Percentiles rank a stretch among this genome's conserved stretches.
These are phyloP conservation scores for Pseudonectria buxi DNA, from an alignment of 2,329 filamentous ascomycete species.

Conservation along the genomic window DNA sequence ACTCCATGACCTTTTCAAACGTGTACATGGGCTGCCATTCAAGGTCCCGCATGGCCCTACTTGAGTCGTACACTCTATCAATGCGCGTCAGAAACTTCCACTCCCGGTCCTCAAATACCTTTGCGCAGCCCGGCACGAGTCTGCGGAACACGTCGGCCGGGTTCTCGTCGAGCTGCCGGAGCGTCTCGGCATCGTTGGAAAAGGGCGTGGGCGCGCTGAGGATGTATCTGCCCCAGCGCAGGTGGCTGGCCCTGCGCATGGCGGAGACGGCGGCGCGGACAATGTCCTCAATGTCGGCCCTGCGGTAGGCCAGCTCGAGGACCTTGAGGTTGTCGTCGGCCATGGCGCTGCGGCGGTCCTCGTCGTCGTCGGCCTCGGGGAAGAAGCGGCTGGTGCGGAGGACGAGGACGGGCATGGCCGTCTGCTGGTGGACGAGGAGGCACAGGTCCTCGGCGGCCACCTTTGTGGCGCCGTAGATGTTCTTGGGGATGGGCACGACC, in stretches of 20 bases:
- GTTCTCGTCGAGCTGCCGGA: slow-evolving; percentile 27
- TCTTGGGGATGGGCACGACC: slow-evolving; percentile 36
- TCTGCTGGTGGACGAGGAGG: slow-evolving; percentile 32
- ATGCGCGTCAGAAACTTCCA: slow-evolving; percentile 34
- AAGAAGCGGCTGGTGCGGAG: slow-evolving; percentile 44
- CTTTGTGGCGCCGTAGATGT: slow-evolving; percentile 44
- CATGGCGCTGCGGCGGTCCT: slow-evolving; percentile 29
- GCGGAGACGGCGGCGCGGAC: slow-evolving; percentile 35
- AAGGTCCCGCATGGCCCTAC: slow-evolving; percentile 33
- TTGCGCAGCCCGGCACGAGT: slow-evolving; percentile 20
- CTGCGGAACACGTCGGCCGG: slow-evolving; percentile 25
- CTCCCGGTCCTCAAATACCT: slow-evolving; percentile 24
- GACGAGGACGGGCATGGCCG: slow-evolving; percentile 33
- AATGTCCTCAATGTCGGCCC: slow-evolving; percentile 38
- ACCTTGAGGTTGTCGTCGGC: slow-evolving; percentile 40
- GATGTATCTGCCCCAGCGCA: slow-evolving; percentile 35
- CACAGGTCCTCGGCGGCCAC: slow-evolving; percentile 42
- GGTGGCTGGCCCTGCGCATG: slow-evolving; percentile 25
- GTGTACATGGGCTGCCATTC: slow-evolving; percentile 38
- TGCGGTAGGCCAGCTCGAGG: slow-evolving; percentile 39
- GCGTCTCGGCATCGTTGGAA: slow-evolving; percentile 19
- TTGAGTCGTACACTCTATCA: slow-evolving; percentile 40
- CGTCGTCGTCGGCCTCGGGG: slow-evolving; percentile 40
- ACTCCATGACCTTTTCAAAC: slow-evolving; percentile 29
- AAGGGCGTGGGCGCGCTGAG: slow-evolving; percentile 39